Base-by-base conservation (phyloP, 2,329 filamentous ascomycete species). In the Ophiosphaerella narmari region DNA sequence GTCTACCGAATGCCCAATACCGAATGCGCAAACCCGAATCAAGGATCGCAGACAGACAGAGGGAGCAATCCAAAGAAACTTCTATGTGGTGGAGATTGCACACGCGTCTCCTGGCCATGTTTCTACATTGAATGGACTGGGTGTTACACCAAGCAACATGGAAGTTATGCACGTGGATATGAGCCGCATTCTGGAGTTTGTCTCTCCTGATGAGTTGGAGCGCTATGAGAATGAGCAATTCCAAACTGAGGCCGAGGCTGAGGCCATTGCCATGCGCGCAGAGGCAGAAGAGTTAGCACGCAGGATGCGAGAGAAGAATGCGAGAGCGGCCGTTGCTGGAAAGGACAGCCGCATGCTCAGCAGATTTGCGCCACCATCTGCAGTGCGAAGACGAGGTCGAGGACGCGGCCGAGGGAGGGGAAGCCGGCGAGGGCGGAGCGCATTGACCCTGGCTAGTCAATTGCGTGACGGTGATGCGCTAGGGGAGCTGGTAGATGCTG, bases 161-260 rank as follows among this genome's bases (percentile, higher is more conserved):
- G 62, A 63, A 14, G 46, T 54, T 2, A 45, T 57, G 16, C 50
- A 66, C 7, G 65, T 72, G 12, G 63, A 71, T 38, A 34, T 67
- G 33, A 63, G 59, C 37, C 52, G 60, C 16, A 72, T 72, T 26
- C 40, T 70, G 32, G 44, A 64, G 6, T 70, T 63, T 38, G 67
- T 71, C 3, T 67, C 62, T 1, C 57, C 55, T 5, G 46, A 56
- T 9, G 68, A 72, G 53, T 53, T 71, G 6, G 67, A 71, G 35
- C 55, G 66, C 7, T 73, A 59, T 34, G 69, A 73, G 42, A 69
- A 70, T 33, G 61, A 60, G 38, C 63, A 70, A 48, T 70, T 67
- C 47, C 52, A 44, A 7, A 50, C 62, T 8, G 64, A 70, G 42
- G 62, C 63, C 0, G 62, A 67, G 43, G 66, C 63, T 1, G 60